Percentiles rank a stretch among this genome's conserved stretches.
Evolutionary conservation across 768 basidiomycete genomes (phyloP).

Genomic region (Tylopilus balloui): DNA sequence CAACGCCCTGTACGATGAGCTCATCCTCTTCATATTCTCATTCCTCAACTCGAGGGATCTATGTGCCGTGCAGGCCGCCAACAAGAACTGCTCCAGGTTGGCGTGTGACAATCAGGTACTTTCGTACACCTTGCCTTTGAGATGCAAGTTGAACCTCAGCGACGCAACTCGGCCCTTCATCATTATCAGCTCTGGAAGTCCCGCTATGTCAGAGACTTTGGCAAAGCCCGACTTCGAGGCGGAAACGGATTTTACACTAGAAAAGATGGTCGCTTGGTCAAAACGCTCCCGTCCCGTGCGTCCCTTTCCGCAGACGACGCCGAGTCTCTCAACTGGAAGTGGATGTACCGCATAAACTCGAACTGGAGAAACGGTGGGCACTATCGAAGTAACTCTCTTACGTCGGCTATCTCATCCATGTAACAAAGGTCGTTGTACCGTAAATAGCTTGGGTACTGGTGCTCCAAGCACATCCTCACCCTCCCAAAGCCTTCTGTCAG

Average conservation of each 20-base stretch:
- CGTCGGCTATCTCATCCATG: conserved; percentile 20
- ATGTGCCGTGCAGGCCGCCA: conserved; percentile 58
- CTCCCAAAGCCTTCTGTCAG: not conserved
- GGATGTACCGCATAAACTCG: conserved; percentile 80
- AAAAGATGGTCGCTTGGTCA: conserved; percentile 54
- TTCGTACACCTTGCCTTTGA: conserved; percentile 7
- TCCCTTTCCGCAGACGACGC: conserved; percentile 26
- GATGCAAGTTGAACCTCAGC: conserved; percentile 15
- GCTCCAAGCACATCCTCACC: not conserved
- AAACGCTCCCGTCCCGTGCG: conserved; percentile 53
- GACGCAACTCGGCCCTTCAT: conserved; percentile 2
- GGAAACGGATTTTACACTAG: conserved; percentile 56
- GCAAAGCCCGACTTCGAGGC: conserved; percentile 64
- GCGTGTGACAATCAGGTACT: conserved; percentile 62
- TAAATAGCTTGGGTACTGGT: conserved; percentile 33
- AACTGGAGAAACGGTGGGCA: conserved; percentile 75
- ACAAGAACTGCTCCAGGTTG: conserved; percentile 62
- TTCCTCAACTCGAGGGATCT: conserved; percentile 64
- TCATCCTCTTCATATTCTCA: conserved; percentile 70
- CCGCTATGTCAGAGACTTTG: conserved; percentile 61
- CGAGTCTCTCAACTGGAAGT: conserved; percentile 61
- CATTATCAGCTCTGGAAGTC: conserved; percentile 56
- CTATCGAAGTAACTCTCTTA: conserved; percentile 7
- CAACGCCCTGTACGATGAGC: conserved; percentile 65
- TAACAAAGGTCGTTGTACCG: conserved; percentile 57